Evolutionary conservation across 768 basidiomycete genomes (phyloP), one percentile per base, ranked within the genome.

Genomic region (Zangia roseola): DNA sequence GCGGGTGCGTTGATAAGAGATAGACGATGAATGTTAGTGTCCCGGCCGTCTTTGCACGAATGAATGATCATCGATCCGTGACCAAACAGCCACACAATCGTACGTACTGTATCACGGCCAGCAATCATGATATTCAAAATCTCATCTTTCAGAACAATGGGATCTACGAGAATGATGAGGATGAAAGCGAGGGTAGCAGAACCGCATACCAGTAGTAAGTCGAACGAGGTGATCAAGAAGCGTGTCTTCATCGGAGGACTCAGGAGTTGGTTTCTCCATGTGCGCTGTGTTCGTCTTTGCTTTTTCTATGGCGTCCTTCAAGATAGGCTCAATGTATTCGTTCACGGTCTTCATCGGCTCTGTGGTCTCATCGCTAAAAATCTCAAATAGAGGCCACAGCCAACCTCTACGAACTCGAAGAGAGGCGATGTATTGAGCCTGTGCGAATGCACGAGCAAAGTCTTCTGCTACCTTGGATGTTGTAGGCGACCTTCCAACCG

Each of bases 171-270:
- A 40, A 30, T 6, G 34, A 4, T 17, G n/a, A 23, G 44, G 34
- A 34, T 31, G 25, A 17, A 43, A 25, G 48, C 73, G 51, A 6
- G 25, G n/a, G 9, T 10, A 40, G 10, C 74, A 4, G 43, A 4
- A 10, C 30, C 17, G 33, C 47, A 6, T 53, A 74, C 64, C 60
- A 64, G 76, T 75, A 16, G 82, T 81, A 37, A 74, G 58, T 21
- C 71, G 68, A 26, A 83, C 76, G 38, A 85, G 62, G 63, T 83
- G 76, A 53, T 82, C 82, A 25, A 84, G 67, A 34, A 84, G 65
- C 0, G 80, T 81, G 36, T 70, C 74, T 6, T 73, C 72, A 13
- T 81, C 77, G 1, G 56, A 65, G 12, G 60, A 49, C 33, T 73
- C 69, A 1, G 64, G 52, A 21, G 55, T 50, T 3, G 47, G 47